Percentiles rank a stretch among this genome's conserved stretches.
Evolutionary conservation across 257 asterid species (phyloP).

Genomic region (Scutellaria galericulata): DNA sequence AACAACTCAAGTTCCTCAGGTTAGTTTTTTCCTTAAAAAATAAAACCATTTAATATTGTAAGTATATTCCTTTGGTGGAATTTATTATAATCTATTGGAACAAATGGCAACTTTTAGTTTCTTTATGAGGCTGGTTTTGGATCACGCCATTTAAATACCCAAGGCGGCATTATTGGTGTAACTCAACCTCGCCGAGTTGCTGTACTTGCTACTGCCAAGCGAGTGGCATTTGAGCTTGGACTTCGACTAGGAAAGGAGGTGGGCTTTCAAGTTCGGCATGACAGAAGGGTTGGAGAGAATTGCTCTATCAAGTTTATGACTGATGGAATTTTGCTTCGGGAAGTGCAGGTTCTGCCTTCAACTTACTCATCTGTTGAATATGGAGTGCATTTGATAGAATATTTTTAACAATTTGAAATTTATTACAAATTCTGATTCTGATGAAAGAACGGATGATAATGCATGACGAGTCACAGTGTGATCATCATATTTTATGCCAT

Average conservation of each 20-base stretch:
- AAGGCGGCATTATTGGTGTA: constrained; percentile 88
- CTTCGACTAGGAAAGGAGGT: constrained; percentile 86
- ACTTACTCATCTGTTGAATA: constrained; percentile 26
- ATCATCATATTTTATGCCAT: not conserved
- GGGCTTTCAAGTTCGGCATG: constrained; percentile 98
- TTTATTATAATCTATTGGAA: constrained; percentile 29
- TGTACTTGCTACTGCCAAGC: constrained; percentile 95
- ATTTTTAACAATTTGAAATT: not conserved
- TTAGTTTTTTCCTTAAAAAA: constrained; percentile 31
- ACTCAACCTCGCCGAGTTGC: constrained; percentile 99
- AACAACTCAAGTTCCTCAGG: constrained; percentile 99
- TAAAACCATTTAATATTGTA: no score
- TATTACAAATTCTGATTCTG: not conserved
- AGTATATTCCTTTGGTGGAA: not conserved
- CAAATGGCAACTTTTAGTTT: constrained; percentile 61
- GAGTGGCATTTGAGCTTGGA: constrained; percentile 95
- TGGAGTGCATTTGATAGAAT: not conserved
- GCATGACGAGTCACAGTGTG: constrained; percentile 5
- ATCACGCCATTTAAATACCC: constrained; percentile 44
- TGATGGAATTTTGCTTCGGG: constrained; percentile 97
- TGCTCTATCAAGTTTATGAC: constrained; percentile 98
- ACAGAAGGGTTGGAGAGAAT: constrained; percentile 76
- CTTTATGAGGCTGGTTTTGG: constrained; percentile 95
- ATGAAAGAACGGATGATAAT: not conserved
- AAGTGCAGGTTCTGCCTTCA: constrained; percentile 78